These are phyloP conservation scores for Fusarium nurragi DNA, from an alignment of 2,329 filamentous ascomycete genomes.

Conservation along the genomic window DNA sequence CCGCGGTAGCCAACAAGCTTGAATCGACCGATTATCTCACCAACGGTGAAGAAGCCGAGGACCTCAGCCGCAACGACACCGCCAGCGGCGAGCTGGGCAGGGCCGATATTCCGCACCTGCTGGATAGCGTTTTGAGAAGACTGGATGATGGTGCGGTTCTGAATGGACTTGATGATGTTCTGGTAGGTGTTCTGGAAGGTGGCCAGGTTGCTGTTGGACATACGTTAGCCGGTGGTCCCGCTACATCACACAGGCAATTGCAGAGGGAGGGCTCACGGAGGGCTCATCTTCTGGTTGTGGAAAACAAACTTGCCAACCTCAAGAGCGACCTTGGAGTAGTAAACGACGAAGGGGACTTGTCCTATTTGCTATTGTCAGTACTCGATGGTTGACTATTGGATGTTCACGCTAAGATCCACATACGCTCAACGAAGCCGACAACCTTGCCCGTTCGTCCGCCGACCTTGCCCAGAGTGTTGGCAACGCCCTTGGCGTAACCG, in stretches of 20 bases:
- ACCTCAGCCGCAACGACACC: slow-evolving; percentile 87
- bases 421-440: slow-evolving; percentile 87
- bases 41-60: slow-evolving; percentile 96
- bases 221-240: slow-evolving; percentile 22
- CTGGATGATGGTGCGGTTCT: slow-evolving; percentile 69
- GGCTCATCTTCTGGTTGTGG: slow-evolving; percentile 88
- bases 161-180: slow-evolving; percentile 73
- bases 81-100: slow-evolving; percentile 74
- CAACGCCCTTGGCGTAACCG: slow-evolving; percentile 74
- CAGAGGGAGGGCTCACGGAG: slow-evolving; percentile 76
- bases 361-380: slow-evolving; percentile 60
- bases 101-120: slow-evolving; percentile 73
- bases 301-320: slow-evolving; percentile 91
- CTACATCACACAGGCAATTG: slow-evolving; percentile 17
- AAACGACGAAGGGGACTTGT: slow-evolving; percentile 84
- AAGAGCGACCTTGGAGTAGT: slow-evolving; percentile 89
- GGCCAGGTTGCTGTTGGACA: slow-evolving; percentile 69
- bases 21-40: slow-evolving; percentile 94
- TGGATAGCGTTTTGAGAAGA: slow-evolving; percentile 66
- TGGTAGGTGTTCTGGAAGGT: slow-evolving; percentile 91
- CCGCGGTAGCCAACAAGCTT: slow-evolving; percentile 95
- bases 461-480: slow-evolving; percentile 75
- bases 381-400: neutral
- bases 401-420: slow-evolving; percentile 51
- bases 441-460: slow-evolving; percentile 85